Percentiles rank a stretch among this genome's conserved stretches.
phyloP scores from a whole-genome alignment of 768 basidiomycete species.

The Leccinum subtestaceum region DNA sequence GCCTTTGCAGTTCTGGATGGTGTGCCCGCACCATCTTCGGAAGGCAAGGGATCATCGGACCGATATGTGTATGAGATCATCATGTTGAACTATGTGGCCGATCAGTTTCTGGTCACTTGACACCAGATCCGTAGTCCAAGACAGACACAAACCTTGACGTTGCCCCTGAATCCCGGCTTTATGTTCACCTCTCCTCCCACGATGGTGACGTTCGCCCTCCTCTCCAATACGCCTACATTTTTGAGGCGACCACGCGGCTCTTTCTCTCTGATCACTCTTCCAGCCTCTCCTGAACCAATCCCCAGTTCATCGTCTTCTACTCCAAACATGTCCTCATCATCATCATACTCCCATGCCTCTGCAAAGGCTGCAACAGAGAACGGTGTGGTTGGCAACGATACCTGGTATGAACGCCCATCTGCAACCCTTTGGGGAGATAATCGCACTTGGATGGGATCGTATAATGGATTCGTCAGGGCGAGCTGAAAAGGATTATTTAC shows the following conservation, averaged over 20 bases:
- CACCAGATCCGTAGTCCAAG: background rate
- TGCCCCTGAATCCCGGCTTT: slow-evolving; percentile 72
- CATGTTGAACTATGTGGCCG: slow-evolving; percentile 77
- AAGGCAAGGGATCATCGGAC: slow-evolving; percentile 77
- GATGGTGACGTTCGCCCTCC: slow-evolving; percentile 83
- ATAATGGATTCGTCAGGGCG: slow-evolving; percentile 90
- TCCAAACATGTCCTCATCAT: slow-evolving; percentile 83
- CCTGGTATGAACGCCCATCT: slow-evolving; percentile 54
- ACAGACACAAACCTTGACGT: slow-evolving; percentile 62
- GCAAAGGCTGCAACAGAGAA: slow-evolving; percentile 89
- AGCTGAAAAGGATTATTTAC: slow-evolving; percentile 85
- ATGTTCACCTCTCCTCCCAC: slow-evolving; percentile 89
- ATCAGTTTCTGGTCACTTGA: slow-evolving; percentile 1
- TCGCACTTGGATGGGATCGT: slow-evolving; percentile 93
- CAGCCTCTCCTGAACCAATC: slow-evolving; percentile 31
- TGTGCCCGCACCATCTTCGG: slow-evolving; percentile 56
- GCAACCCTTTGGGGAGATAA: slow-evolving; percentile 67
- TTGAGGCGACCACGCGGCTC: slow-evolving; percentile 48
- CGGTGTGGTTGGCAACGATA: slow-evolving; percentile 71
- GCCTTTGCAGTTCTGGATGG: slow-evolving; percentile 45
- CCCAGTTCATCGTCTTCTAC: slow-evolving; percentile 40
- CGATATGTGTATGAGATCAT: slow-evolving; percentile 92
- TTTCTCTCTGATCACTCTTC: slow-evolving; percentile 43
- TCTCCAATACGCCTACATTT: slow-evolving; percentile 80
- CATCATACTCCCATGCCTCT: slow-evolving; percentile 98